Evolutionary conservation across 352 stramenopile genomes (phyloP), one percentile per base, ranked within the genome.

Genomic region (Blastocystis sp.): DNA sequence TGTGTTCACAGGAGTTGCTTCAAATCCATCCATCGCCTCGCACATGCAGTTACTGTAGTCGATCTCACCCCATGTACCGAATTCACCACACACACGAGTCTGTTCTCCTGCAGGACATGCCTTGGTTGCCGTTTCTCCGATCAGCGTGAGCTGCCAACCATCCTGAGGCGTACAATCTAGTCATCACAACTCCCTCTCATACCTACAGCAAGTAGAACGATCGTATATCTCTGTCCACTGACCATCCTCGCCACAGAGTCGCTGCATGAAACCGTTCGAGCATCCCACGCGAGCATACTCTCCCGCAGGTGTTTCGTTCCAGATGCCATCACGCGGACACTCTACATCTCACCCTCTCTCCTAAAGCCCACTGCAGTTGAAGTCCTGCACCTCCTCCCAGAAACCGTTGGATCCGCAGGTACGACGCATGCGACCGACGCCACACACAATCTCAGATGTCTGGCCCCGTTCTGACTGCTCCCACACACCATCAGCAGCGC

Each of bases 191-290:
- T 37, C 63, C 16, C 7, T 0, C 1, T 1, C 30, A 41, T 39
- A 8, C 63, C 63, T 16, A 73, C 63, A 81, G 54, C 70, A 81
- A 18, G 70, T 11, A 30, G 70, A 81, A 3, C 43, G 41, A 62
- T 81, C 70, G 47, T 65, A 65, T 5, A 5, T 41, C 70, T 88
- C 76, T 24, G 59, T 88, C 76, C 76, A 88, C 39, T 88, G 64
- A 2, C 76, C 76, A 37, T 88, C 76, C 39, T 37, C 16, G 16
- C 76, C 76, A 37, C 76, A 88, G 34, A 47, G 16, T 3, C 76
- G 59, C 6, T 26, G 39, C 18, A 88, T 41, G 39, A 76, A 76
- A n/a, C 76, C 76, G 43, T 59, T 88, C 18, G 47, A 56, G 43
- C 76, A 88, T 20, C 76, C 76, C 37, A 45, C 39, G 45, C 41